phyloP scores from a whole-genome alignment of 495 filamentous ascomycete species.

The Choiromyces venosus region DNA sequence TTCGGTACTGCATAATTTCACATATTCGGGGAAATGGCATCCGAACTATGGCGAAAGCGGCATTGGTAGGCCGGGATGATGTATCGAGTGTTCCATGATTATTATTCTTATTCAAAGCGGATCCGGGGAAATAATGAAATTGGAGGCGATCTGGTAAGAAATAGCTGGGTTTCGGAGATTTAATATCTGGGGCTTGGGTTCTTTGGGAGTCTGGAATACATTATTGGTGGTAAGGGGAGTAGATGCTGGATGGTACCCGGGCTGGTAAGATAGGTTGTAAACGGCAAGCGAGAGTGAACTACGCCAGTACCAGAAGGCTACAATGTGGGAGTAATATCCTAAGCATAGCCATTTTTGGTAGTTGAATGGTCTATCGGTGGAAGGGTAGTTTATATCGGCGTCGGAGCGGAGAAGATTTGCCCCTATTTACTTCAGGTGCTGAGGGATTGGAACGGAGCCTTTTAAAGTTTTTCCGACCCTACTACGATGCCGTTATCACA shows the following conservation, averaged over 20 bases:
- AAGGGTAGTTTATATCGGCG: neutral
- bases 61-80: neutral
- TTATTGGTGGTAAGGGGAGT: neutral
- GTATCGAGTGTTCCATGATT: neutral
- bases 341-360: neutral
- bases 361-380: neutral
- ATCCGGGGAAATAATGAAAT: neutral
- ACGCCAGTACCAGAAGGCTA: neutral
- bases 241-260: neutral
- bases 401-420: neutral
- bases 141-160: neutral
- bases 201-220: neutral
- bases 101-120: neutral
- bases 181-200: neutral
- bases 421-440: neutral
- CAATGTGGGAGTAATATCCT: neutral
- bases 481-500: neutral
- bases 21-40: neutral
- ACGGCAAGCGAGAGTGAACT: neutral
- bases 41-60: neutral
- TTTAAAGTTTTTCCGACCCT: neutral
- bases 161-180: neutral
- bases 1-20: neutral
- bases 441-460: neutral
- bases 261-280: neutral